phyloP scores from a whole-genome alignment of 495 filamentous ascomycete species.

The Lepidopterella palustris region DNA sequence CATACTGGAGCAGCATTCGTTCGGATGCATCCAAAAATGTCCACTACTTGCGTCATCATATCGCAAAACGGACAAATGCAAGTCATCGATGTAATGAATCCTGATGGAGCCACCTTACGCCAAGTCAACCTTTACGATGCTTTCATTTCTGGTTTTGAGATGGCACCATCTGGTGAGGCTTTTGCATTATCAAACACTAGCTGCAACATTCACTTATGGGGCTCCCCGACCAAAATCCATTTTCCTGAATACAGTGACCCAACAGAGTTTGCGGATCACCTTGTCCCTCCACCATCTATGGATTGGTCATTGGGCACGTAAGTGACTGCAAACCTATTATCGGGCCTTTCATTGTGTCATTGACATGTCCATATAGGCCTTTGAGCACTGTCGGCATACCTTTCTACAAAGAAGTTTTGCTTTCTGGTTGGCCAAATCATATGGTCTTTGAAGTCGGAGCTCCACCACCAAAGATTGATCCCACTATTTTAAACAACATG shows the following conservation, averaged over 20 bases:
- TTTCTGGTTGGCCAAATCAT: slow-evolving; percentile 85
- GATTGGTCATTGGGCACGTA: slow-evolving; percentile 67
- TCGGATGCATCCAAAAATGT: slow-evolving; percentile 88
- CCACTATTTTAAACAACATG: slow-evolving; percentile 60
- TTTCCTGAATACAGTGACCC: slow-evolving; percentile 80
- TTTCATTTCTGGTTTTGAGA: slow-evolving; percentile 68
- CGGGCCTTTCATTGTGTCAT: neutral
- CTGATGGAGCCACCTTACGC: slow-evolving; percentile 80
- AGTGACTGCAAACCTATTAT: slow-evolving; percentile 27
- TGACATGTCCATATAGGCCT: slow-evolving; percentile 46
- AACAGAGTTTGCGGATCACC: slow-evolving; percentile 66
- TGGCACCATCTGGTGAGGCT: slow-evolving; percentile 87
- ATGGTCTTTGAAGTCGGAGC: slow-evolving; percentile 76
- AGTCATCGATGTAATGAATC: slow-evolving; percentile 91
- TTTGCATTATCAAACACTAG: slow-evolving; percentile 75
- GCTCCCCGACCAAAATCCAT: slow-evolving; percentile 77
- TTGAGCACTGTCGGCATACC: slow-evolving; percentile 85
- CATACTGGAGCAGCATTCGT: slow-evolving; percentile 87
- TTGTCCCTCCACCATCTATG: slow-evolving; percentile 45
- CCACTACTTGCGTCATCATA: slow-evolving; percentile 83
- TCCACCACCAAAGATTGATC: slow-evolving; percentile 69
- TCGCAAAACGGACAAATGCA: slow-evolving; percentile 89
- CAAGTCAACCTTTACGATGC: slow-evolving; percentile 65
- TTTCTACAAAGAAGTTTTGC: slow-evolving; percentile 78
- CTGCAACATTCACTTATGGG: slow-evolving; percentile 81